phyloP scores from a whole-genome alignment of 495 filamentous ascomycete genomes.

The Neurospora terricola region DNA sequence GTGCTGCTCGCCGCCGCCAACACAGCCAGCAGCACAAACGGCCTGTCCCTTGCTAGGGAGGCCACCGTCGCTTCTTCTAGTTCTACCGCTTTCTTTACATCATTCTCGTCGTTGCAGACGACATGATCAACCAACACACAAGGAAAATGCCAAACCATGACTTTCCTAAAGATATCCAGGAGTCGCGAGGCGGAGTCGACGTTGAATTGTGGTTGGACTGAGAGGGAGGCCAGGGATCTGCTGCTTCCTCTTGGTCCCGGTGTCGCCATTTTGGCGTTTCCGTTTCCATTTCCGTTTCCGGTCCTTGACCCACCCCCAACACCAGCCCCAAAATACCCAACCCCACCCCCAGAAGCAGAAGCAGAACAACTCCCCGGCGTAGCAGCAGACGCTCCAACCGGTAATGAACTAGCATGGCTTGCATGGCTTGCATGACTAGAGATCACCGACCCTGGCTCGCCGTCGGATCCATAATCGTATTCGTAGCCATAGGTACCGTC shows the following conservation, averaged over 20 bases:
- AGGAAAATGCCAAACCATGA: constrained; percentile 32
- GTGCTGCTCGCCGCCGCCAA: constrained; percentile 35
- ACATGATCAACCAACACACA: constrained; percentile 13
- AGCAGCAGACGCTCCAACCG: constrained; percentile 24
- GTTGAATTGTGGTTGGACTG: constrained; percentile 38
- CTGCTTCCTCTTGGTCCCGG: constrained; percentile 6
- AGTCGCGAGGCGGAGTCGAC: constrained; percentile 33
- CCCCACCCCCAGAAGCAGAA: not conserved
- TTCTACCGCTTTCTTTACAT: constrained; percentile 7
- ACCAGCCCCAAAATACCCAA: not conserved
- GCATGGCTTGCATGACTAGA: not conserved
- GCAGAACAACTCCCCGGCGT: constrained; percentile 18
- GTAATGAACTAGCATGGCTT: constrained; percentile 15
- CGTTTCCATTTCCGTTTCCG: not conserved
- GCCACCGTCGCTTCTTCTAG: constrained; percentile 24
- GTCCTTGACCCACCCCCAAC: not conserved
- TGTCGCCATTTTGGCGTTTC: not conserved
- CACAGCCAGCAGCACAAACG: constrained; percentile 35
- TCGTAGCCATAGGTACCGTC: constrained; percentile 1
- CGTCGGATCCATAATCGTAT: not conserved
- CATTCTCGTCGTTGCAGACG: not conserved
- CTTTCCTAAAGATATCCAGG: constrained; percentile 24
- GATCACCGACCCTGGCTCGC: constrained; percentile 8
- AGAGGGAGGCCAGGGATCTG: constrained; percentile 14
- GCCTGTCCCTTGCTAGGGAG: constrained; percentile 24